These are phyloP conservation scores for Ophiostoma piceae DNA, from an alignment of 2,329 filamentous ascomycete genomes.

Conservation along the genomic window DNA sequence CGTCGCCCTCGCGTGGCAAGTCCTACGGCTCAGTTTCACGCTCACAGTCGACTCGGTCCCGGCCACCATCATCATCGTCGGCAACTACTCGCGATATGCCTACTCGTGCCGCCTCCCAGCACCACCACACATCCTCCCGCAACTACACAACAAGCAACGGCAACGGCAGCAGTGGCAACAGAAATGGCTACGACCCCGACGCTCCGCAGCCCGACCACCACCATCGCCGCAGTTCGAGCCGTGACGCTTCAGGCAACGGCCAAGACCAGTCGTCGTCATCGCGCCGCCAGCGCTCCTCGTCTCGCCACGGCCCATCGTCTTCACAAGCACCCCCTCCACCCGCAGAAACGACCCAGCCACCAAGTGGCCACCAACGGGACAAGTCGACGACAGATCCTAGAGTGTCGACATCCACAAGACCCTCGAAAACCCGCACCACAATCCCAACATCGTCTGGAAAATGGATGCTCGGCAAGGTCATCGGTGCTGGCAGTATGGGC, in stretches of 20 bases:
- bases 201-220: constrained; percentile 19
- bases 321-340: constrained; percentile 35
- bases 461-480: constrained; percentile 94
- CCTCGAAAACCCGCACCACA: constrained; percentile 63
- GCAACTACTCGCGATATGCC: constrained; percentile 22
- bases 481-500: constrained; percentile 96
- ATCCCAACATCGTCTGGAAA: constrained; percentile 87
- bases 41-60: constrained; percentile 38
- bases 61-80: constrained; percentile 33
- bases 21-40: constrained; percentile 32
- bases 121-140: constrained; percentile 26
- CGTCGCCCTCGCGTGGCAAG: constrained; percentile 32
- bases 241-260: constrained; percentile 45
- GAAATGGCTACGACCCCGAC: constrained; percentile 21
- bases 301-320: constrained; percentile 20
- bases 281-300: constrained; percentile 46
- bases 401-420: constrained; percentile 44
- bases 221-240: constrained; percentile 49
- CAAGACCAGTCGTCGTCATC: constrained; percentile 48
- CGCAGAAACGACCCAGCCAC: constrained; percentile 3
- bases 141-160: constrained; percentile 22
- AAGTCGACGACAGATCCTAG: constrained; percentile 42
- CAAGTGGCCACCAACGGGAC: constrained; percentile 27
- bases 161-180: constrained; percentile 12
- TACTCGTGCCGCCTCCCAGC: constrained; percentile 29